These are phyloP conservation scores for Paramecium primaurelia DNA, from an alignment of 73 alveolate species.

Conservation along the genomic window DNA sequence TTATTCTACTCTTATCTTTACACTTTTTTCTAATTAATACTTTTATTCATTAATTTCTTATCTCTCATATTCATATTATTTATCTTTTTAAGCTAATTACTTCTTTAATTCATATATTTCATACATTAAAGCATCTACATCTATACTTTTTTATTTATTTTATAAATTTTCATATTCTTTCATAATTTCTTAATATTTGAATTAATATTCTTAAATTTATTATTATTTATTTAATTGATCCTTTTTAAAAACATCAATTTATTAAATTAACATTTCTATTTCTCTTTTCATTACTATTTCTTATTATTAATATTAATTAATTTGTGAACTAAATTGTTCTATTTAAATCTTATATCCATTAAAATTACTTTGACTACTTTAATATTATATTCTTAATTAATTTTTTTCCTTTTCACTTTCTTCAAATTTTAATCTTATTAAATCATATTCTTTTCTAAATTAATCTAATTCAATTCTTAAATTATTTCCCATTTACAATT, in stretches of 20 bases:
- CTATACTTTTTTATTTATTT: neutral
- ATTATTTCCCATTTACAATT: neutral
- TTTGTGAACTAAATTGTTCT: neutral
- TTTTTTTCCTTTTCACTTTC: neutral
- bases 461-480: neutral
- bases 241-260: neutral
- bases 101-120: conserved; percentile 48
- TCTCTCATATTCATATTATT: neutral
- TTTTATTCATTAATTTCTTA: neutral
- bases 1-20: neutral
- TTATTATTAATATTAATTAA: neutral
- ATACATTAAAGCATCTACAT: conserved; percentile 44
- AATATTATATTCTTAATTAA: neutral
- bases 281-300: neutral
- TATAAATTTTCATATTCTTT: neutral
- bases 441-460: neutral
- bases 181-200: neutral
- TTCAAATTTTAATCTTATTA: neutral
- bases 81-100: neutral
- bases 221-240: neutral
- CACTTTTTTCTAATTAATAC: neutral
- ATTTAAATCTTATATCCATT: neutral
- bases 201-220: neutral
- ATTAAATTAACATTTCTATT: neutral
- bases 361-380: neutral